A percentile compares a stretch with the other conserved stretches of the same genome.
These are phyloP conservation scores for Didymella sp. DNA, from an alignment of 2,329 filamentous ascomycete species.

Conservation along the genomic window DNA sequence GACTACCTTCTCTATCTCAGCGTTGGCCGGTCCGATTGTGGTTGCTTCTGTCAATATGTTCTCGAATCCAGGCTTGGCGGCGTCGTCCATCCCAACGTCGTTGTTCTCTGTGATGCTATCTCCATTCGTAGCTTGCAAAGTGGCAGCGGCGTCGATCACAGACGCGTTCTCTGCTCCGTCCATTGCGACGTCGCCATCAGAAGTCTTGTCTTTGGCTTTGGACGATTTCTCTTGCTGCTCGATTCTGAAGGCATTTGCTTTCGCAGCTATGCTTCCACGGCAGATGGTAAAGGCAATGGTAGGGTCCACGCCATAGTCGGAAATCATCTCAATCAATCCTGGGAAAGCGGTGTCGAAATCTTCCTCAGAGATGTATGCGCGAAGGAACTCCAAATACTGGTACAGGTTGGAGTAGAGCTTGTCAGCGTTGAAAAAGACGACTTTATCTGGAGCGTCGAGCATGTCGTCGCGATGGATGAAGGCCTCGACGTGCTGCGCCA, in stretches of 20 bases:
- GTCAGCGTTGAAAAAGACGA: slow-evolving; percentile 85
- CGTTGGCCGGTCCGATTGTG: slow-evolving; percentile 54
- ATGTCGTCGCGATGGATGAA: slow-evolving; percentile 79
- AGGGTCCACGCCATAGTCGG: slow-evolving; percentile 79
- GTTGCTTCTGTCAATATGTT: neutral
- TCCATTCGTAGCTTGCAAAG: neutral
- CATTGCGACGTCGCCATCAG: slow-evolving; percentile 61
- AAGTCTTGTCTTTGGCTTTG: slow-evolving; percentile 21
- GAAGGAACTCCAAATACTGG: slow-evolving; percentile 89
- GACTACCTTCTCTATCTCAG: slow-evolving; percentile 76
- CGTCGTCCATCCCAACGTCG: slow-evolving; percentile 54
- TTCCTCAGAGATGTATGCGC: slow-evolving; percentile 75
- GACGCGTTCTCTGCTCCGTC: slow-evolving; percentile 29
- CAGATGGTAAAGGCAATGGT: slow-evolving; percentile 85
- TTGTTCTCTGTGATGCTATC: slow-evolving; percentile 13
- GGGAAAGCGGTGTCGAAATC: slow-evolving; percentile 84
- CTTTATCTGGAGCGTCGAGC: slow-evolving; percentile 83
- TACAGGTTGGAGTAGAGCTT: slow-evolving; percentile 84
- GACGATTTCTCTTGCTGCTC: slow-evolving; percentile 35
- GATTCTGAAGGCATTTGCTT: slow-evolving; percentile 48
- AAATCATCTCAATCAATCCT: slow-evolving; percentile 73
- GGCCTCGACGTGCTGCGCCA: slow-evolving; percentile 89
- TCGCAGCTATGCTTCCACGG: slow-evolving; percentile 69
- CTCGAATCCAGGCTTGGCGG: slow-evolving; percentile 8
- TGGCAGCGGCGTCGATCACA: slow-evolving; percentile 10